Percentiles rank a stretch among this genome's conserved stretches.
Conservation (phyloP, 164 flowering plant species). For the Houttuynia cordata region DNA sequence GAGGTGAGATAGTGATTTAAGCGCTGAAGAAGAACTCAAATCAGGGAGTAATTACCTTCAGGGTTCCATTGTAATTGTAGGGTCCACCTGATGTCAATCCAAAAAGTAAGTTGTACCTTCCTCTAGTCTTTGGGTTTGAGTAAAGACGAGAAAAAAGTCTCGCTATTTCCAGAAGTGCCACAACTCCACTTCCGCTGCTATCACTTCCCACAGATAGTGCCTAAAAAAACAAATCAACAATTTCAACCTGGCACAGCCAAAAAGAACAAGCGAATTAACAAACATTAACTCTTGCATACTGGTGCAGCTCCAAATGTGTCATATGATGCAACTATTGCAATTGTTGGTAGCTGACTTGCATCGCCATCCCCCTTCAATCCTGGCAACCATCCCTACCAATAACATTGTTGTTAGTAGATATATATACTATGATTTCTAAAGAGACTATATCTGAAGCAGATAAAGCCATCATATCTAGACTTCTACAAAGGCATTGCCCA, state of each 20-base stretch:
- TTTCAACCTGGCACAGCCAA: not conserved
- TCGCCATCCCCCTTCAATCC: constrained; percentile 89
- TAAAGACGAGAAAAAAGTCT: constrained; percentile 82
- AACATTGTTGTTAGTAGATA: not conserved
- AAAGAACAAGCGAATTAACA: not conserved
- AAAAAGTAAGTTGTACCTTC: constrained; percentile 86
- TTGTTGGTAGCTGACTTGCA: constrained; percentile 85
- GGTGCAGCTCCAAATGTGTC: constrained; percentile 99
- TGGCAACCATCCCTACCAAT: constrained; percentile 82
- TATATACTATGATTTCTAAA: too few species aligned
- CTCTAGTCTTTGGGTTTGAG: constrained; percentile 91
- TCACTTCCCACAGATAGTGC: constrained; percentile 93
- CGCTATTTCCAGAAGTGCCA: constrained; percentile 87
- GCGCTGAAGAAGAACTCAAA: not conserved
- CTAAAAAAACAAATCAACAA: constrained; percentile 22
- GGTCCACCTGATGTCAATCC: constrained; percentile 97
- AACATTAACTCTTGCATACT: constrained; percentile 20
- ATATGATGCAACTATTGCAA: constrained; percentile 95
- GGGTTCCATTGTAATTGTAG: constrained; percentile 94
- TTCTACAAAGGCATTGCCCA: too few species aligned
- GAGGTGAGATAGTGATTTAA: not conserved
- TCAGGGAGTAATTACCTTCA: constrained; percentile 38
- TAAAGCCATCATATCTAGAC: too few species aligned
- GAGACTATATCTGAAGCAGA: too few species aligned
- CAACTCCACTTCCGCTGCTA: constrained; percentile 97